Evolutionary conservation across 2,329 filamentous ascomycete species (phyloP).

Genomic region (Ophiostoma perfectum): DNA sequence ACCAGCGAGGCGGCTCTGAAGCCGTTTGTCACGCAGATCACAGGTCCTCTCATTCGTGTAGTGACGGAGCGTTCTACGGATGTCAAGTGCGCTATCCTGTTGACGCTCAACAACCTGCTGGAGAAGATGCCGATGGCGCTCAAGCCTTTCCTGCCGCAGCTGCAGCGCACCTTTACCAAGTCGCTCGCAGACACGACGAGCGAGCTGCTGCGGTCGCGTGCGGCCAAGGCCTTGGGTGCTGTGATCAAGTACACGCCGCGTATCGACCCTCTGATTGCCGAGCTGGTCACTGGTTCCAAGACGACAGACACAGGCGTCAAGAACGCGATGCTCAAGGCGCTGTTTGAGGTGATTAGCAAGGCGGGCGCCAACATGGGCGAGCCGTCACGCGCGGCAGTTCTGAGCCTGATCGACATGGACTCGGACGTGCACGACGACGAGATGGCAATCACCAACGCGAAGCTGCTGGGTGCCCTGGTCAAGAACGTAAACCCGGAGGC

Average conservation of each 20-base stretch:
- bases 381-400: constrained; percentile 74
- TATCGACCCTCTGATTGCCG: constrained; percentile 86
- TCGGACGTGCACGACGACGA: constrained; percentile 66
- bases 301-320: constrained; percentile 80
- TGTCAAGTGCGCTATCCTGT: constrained; percentile 88
- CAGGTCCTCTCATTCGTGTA: constrained; percentile 93
- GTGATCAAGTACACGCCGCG: constrained; percentile 92
- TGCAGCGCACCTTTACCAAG: constrained; percentile 95
- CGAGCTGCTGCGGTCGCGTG: constrained; percentile 77
- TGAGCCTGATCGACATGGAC: constrained; percentile 83
- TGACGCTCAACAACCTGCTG: constrained; percentile 88
- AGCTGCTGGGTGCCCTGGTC: constrained; percentile 80
- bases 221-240: constrained; percentile 89
- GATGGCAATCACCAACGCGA: constrained; percentile 86
- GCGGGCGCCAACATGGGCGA: constrained; percentile 94
- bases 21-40: constrained; percentile 95
- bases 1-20: constrained; percentile 83
- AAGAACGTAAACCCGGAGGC: constrained; percentile 74
- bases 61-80: constrained; percentile 95
- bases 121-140: constrained; percentile 95
- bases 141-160: constrained; percentile 93
- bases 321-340: constrained; percentile 92
- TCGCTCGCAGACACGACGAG: constrained; percentile 90
- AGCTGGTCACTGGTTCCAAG: constrained; percentile 92
- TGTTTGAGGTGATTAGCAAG: constrained; percentile 95